Evolutionary conservation across 2,329 filamentous ascomycete genomes (phyloP).

Genomic region (Fusarium tupiense): DNA sequence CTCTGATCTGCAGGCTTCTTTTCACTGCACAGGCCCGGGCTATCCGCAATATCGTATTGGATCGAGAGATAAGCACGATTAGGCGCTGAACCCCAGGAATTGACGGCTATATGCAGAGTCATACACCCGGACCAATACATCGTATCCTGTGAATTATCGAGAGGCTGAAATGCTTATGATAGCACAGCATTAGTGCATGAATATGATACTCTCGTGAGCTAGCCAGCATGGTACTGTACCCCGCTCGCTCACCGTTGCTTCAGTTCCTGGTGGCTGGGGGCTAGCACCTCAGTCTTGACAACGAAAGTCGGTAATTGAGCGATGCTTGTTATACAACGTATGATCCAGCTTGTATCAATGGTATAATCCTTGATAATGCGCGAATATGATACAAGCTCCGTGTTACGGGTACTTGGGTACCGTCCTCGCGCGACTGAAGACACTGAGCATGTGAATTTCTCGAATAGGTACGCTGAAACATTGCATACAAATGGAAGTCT

Average conservation of each 20-base stretch:
- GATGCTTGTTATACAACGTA: neutral
- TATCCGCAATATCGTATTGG: neutral
- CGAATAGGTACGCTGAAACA: neutral
- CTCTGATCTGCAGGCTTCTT: neutral
- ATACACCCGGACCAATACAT: slow-evolving; percentile 7
- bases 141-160: neutral
- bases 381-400: neutral
- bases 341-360: neutral
- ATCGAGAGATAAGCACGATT: slow-evolving; percentile 3
- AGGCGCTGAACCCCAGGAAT: neutral
- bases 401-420: neutral
- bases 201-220: neutral
- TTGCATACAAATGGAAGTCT: neutral
- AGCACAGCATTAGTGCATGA: neutral
- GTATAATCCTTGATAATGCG: slow-evolving; percentile 1
- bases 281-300: slow-evolving; percentile 6
- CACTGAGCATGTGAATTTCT: neutral
- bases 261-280: slow-evolving; percentile 2
- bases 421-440: neutral
- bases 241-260: slow-evolving; percentile 10
- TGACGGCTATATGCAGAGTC: neutral
- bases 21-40: neutral
- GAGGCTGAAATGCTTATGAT: neutral
- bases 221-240: neutral
- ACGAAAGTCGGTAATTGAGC: neutral